Conservation (phyloP, 2,329 filamentous ascomycete species). For the Didymosphaeria variabile region DNA sequence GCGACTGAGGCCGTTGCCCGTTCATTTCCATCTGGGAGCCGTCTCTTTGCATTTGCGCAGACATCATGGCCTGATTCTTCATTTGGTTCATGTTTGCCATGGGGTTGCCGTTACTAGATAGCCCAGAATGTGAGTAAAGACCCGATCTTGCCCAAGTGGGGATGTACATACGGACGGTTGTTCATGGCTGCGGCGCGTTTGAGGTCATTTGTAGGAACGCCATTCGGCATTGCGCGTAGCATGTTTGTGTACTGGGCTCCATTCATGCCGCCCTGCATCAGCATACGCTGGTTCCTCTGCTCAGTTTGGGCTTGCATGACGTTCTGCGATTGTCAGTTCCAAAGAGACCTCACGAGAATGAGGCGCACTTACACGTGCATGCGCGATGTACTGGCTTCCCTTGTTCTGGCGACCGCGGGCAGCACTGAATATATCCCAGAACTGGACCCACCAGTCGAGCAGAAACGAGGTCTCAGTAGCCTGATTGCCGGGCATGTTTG, state of each 20-base stretch:
- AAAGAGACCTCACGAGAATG: not conserved
- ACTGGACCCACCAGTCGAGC: constrained; percentile 97
- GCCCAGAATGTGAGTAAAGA: constrained; percentile 1
- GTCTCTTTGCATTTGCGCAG: constrained; percentile 82
- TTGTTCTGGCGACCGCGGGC: constrained; percentile 59
- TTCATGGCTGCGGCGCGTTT: constrained; percentile 82
- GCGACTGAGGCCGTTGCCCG: constrained; percentile 79
- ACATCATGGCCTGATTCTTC: constrained; percentile 66
- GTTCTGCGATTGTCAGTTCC: constrained; percentile 58
- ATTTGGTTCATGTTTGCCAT: constrained; percentile 75
- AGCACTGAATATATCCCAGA: constrained; percentile 94
- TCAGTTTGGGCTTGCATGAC: constrained; percentile 78
- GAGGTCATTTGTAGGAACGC: constrained; percentile 69
- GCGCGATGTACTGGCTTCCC: constrained; percentile 76
- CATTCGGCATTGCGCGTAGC: constrained; percentile 73
- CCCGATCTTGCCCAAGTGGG: not conserved
- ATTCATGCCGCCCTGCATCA: constrained; percentile 70
- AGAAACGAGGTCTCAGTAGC: constrained; percentile 81
- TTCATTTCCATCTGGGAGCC: constrained; percentile 87
- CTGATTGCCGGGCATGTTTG: constrained; percentile 69
- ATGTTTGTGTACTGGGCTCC: constrained; percentile 63
- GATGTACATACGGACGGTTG: constrained; percentile 71
- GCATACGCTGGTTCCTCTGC: constrained; percentile 70
- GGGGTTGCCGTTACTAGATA: constrained; percentile 37
- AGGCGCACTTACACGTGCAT: constrained; percentile 76